Evolutionary conservation across 2,329 filamentous ascomycete species (phyloP).

Genomic region (Pseudogymnoascus sp.): DNA sequence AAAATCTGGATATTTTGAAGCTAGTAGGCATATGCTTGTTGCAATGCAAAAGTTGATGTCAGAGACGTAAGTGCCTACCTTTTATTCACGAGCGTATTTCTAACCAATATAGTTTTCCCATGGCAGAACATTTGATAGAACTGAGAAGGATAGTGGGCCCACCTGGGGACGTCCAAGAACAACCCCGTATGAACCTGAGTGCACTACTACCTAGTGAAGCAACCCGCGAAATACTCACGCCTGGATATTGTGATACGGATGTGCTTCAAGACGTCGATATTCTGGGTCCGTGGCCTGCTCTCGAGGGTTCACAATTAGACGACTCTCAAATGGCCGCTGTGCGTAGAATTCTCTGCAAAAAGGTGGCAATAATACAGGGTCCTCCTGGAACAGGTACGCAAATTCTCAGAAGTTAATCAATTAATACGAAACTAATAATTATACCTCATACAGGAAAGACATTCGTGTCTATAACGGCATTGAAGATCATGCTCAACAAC

Average conservation of each 20-base stretch:
- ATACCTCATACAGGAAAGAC: conserved; percentile 52
- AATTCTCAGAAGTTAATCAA: neutral
- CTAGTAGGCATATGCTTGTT: conserved; percentile 63
- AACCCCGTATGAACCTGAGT: conserved; percentile 46
- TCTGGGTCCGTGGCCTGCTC: conserved; percentile 46
- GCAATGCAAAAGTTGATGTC: conserved; percentile 54
- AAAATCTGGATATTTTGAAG: conserved; percentile 69
- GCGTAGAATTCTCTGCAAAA: conserved; percentile 62
- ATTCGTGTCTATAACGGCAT: conserved; percentile 66
- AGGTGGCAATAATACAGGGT: conserved; percentile 73
- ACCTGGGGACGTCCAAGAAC: conserved; percentile 46
- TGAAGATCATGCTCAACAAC: conserved; percentile 60
- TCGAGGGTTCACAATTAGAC: conserved; percentile 51
- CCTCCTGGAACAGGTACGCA: conserved; percentile 54
- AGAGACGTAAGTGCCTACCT: conserved; percentile 23
- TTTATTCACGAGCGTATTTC: neutral
- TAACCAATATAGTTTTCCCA: conserved; percentile 42
- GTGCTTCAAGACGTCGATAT: conserved; percentile 46
- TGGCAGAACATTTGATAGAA: conserved; percentile 56
- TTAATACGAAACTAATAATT: neutral
- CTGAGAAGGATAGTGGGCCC: conserved; percentile 40
- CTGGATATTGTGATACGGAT: conserved; percentile 25
- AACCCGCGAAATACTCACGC: neutral
- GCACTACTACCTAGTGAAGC: conserved; percentile 29
- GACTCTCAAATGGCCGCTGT: conserved; percentile 65